A percentile compares a stretch with the other conserved stretches of the same genome.
Conservation (phyloP, 2,329 filamentous ascomycete species). For the Cordyceps farinosa region DNA sequence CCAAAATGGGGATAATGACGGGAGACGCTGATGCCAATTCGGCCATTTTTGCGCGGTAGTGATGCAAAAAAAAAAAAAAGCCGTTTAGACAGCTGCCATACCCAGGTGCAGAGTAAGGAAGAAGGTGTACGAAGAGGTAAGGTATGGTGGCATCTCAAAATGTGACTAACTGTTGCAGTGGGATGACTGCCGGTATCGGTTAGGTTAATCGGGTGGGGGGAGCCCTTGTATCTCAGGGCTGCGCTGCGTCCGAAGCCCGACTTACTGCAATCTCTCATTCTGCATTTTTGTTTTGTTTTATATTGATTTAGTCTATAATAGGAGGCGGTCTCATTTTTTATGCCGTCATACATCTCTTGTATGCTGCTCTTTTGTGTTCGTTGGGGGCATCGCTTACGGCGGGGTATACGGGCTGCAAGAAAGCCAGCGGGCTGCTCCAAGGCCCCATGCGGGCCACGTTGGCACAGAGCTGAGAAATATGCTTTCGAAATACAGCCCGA, state of each 20-base stretch:
- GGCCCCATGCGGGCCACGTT: not conserved
- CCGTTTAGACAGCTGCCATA: constrained; percentile 10
- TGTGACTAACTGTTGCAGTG: constrained; percentile 11
- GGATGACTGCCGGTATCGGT: constrained; percentile 12
- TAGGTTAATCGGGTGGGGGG: constrained; percentile 8
- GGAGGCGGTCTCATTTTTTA: too few relatives aligned
- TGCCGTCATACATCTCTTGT: too few relatives aligned
- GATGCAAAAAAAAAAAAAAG: not conserved
- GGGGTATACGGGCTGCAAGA: too few relatives aligned
- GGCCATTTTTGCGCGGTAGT: constrained; percentile 14
- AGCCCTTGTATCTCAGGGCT: not conserved
- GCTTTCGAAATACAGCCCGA: not conserved
- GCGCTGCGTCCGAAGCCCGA: not conserved
- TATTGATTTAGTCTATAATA: too few relatives aligned
- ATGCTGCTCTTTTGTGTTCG: too few relatives aligned
- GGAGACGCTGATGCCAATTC: constrained; percentile 34
- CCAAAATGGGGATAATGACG: constrained; percentile 73
- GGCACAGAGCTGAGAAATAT: not conserved
- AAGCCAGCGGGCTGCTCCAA: too few relatives aligned
- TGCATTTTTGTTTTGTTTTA: not conserved
- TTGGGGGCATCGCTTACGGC: too few relatives aligned
- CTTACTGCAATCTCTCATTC: too few relatives aligned
- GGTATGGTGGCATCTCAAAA: not conserved
- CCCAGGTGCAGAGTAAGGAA: not conserved
- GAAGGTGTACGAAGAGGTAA: not conserved